These are phyloP conservation scores for Solanum virginianum DNA, from an alignment of 257 asterid genomes.

Conservation along the genomic window DNA sequence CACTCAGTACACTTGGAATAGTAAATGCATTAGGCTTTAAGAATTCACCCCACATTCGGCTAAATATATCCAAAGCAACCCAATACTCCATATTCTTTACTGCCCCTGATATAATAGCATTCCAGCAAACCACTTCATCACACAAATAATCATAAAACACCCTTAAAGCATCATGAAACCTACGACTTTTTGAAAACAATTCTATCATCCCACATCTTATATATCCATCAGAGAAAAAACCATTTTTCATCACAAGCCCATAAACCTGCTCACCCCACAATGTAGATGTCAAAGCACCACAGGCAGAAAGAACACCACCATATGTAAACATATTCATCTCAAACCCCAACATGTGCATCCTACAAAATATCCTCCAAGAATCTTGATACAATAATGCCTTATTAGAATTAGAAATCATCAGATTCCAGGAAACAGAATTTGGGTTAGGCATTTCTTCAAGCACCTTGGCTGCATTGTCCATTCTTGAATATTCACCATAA, in stretches of 20 bases:
- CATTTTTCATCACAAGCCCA: slow-evolving; percentile 53
- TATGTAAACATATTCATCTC: slow-evolving; percentile 44
- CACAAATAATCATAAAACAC: slow-evolving; percentile 48
- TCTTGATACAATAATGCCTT: slow-evolving; percentile 29
- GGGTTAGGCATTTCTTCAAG: slow-evolving; percentile 47
- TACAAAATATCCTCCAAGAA: slow-evolving; percentile 47
- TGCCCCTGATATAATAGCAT: slow-evolving; percentile 63
- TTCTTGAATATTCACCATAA: slow-evolving; percentile 27
- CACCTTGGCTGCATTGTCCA: slow-evolving; percentile 39
- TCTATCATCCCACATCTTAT: slow-evolving; percentile 61
- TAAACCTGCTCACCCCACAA: slow-evolving; percentile 41
- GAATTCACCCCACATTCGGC: slow-evolving; percentile 24
- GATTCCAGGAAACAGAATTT: slow-evolving; percentile 49
- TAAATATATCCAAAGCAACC: slow-evolving; percentile 39
- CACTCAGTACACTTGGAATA: slow-evolving; percentile 55
- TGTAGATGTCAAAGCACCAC: slow-evolving; percentile 26
- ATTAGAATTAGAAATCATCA: slow-evolving; percentile 47
- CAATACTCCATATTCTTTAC: slow-evolving; percentile 38
- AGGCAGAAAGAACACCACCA: slow-evolving; percentile 54
- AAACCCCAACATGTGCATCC: slow-evolving; percentile 30
- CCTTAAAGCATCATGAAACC: slow-evolving; percentile 40
- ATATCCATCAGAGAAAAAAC: slow-evolving; percentile 43
- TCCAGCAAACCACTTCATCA: slow-evolving; percentile 74
- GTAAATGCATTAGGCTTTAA: slow-evolving; percentile 49
- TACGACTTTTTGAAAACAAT: slow-evolving; percentile 28